Base-by-base conservation (phyloP, 768 basidiomycete species). In the Psilocybe cyanescens region DNA sequence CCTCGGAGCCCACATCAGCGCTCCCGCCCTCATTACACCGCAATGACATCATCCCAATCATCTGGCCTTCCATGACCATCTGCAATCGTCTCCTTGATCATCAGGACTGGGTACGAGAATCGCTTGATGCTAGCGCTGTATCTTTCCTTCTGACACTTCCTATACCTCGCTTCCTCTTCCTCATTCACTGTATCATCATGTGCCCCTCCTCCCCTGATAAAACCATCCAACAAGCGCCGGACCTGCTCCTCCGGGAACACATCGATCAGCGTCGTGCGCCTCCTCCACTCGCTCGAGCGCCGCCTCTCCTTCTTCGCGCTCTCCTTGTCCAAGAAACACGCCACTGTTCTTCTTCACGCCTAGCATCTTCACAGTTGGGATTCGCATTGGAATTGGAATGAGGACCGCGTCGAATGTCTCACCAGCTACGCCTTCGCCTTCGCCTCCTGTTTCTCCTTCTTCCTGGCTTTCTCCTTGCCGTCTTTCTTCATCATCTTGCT, bases 201-300 rank as follows among this genome's bases (percentile, higher is more conserved):
- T 19, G 19, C 19, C 19, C 19, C 19, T 19, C 19, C 19, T 52
- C 62, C 61, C 58, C 57, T 57, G 55, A 35, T 47, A 45, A 19
- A 19, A 19, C 56, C 64, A 8, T 62, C 58, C 67, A 58, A 58
- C 59, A 33, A 64, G 64, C 5, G 58, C 65, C 62, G 65, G 44
- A 19, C 19, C 17, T 47, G 47, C 19, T 74, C 68, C 19, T 82
- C 81, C 0, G 86, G 84, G 75, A 92, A 92, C 45, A 93, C 78
- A 33, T 86, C 83, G 8, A 76, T 74, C 31, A 92, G 68, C 0
- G 85, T 77, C 7, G 82, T 84, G 61, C 88, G 75, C 67, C 76
- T 79, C 64, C 85, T 76, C 19, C 79, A 83, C 62, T 89, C 89
- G 6, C 75, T 75, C 3, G 75, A 78, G 45, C 78, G 74, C 53